These are phyloP conservation scores for Kondoa subrosea DNA, from an alignment of 768 basidiomycete genomes.

Conservation along the genomic window DNA sequence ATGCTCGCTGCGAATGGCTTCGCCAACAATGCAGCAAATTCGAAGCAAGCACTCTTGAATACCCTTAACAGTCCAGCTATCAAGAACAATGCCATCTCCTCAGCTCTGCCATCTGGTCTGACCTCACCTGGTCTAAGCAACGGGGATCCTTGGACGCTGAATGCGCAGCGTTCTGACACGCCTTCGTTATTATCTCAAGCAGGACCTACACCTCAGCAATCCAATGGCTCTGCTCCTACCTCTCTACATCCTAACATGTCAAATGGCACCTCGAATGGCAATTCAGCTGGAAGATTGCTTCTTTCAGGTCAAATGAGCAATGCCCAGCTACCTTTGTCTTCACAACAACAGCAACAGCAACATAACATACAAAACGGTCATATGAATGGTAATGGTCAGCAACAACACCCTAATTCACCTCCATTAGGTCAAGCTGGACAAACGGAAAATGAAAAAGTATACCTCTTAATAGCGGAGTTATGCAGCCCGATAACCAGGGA, in stretches of 20 bases:
- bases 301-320: not conserved
- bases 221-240: too few species aligned
- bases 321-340: not conserved
- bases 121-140: not conserved
- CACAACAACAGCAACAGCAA: not conserved
- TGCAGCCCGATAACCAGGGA: slow-evolving; percentile 52
- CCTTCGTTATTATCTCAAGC: not conserved
- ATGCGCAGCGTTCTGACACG: not conserved
- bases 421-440: not conserved
- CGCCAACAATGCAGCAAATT: not conserved
- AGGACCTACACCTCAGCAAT: not conserved
- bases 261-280: too few species aligned
- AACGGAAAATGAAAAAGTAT: slow-evolving; percentile 63
- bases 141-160: not conserved
- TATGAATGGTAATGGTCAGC: too few species aligned
- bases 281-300: not conserved
- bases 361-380: not conserved
- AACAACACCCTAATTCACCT: not conserved
- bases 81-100: not conserved
- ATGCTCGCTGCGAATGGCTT: not conserved
- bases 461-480: slow-evolving; percentile 70
- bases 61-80: not conserved
- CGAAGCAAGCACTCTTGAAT: not conserved
- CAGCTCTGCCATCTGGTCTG: not conserved
- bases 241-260: too few species aligned